Evolutionary conservation across 2,329 filamentous ascomycete genomes (phyloP).

Genomic region (Myriosclerotinia curreyana): DNA sequence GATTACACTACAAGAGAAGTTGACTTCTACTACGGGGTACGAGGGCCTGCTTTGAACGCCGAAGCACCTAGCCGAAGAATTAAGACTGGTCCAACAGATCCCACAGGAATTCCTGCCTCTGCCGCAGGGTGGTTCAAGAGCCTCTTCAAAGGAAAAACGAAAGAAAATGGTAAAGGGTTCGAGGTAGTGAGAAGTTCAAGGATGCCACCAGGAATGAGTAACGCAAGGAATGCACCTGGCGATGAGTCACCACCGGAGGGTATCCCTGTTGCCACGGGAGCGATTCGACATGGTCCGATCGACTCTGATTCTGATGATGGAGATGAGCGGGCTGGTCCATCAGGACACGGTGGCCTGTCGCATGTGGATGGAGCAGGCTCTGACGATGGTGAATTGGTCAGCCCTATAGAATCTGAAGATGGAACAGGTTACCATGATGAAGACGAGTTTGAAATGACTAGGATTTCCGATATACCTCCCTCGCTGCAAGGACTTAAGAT

Average conservation of each 20-base stretch:
- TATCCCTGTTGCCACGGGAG: conserved; percentile 54
- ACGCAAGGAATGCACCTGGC: conserved; percentile 51
- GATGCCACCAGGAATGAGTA: conserved; percentile 71
- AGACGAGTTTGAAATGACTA: conserved; percentile 43
- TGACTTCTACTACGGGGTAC: conserved; percentile 93
- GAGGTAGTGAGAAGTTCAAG: conserved; percentile 90
- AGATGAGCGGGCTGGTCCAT: background rate
- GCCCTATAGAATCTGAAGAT: conserved; percentile 40
- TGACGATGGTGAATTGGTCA: conserved; percentile 33
- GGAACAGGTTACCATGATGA: conserved; percentile 49
- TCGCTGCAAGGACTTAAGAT: conserved; percentile 58
- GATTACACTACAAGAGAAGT: conserved; percentile 94
- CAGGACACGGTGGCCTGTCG: conserved; percentile 43
- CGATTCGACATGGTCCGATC: conserved; percentile 52
- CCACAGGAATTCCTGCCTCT: conserved; percentile 84
- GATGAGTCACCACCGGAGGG: conserved; percentile 66
- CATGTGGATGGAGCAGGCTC: conserved; percentile 34
- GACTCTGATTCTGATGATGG: conserved; percentile 56
- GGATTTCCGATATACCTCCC: conserved; percentile 52
- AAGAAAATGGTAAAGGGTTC: conserved; percentile 94
- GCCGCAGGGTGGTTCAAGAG: conserved; percentile 86
- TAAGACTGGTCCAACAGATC: conserved; percentile 92
- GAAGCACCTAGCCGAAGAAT: conserved; percentile 78
- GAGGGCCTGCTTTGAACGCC: conserved; percentile 81
- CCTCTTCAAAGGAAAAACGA: conserved; percentile 78